phyloP scores from a whole-genome alignment of 2,329 filamentous ascomycete genomes.

The Exophiala aquamarina region DNA sequence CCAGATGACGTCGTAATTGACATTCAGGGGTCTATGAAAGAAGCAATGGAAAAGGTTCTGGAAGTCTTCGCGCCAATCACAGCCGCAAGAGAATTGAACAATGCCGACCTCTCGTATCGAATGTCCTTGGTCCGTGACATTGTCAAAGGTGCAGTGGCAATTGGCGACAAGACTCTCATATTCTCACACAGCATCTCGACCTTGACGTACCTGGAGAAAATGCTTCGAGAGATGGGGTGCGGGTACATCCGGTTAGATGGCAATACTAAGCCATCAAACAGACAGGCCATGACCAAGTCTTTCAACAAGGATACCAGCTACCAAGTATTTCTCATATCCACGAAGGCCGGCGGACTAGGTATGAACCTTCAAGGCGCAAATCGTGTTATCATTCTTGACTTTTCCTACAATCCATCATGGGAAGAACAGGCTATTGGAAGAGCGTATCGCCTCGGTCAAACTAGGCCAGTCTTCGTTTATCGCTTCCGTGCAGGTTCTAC shows the following conservation, averaged over 20 bases:
- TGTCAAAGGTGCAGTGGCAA: slow-evolving; percentile 60
- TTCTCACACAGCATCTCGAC: slow-evolving; percentile 74
- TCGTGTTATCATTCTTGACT: slow-evolving; percentile 83
- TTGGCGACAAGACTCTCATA: slow-evolving; percentile 73
- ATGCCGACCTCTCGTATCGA: slow-evolving; percentile 65
- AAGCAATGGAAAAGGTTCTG: slow-evolving; percentile 13
- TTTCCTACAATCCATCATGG: slow-evolving; percentile 73
- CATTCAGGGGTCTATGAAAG: slow-evolving; percentile 9
- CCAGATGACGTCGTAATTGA: slow-evolving; percentile 14
- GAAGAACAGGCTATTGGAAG: slow-evolving; percentile 87
- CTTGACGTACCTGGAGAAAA: slow-evolving; percentile 65
- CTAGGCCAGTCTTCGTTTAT: slow-evolving; percentile 80
- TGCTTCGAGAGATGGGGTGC: slow-evolving; percentile 53
- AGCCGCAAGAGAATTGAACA: slow-evolving; percentile 36
- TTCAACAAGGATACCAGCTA: slow-evolving; percentile 62
- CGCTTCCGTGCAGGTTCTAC: slow-evolving; percentile 76
- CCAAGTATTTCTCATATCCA: slow-evolving; percentile 76
- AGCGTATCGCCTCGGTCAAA: slow-evolving; percentile 81
- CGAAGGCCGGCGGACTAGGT: slow-evolving; percentile 75
- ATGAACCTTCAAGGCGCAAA: slow-evolving; percentile 83
- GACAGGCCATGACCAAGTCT: slow-evolving; percentile 63
- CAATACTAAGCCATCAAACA: slow-evolving; percentile 51
- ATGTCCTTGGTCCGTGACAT: slow-evolving; percentile 67
- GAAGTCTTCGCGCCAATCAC: slow-evolving; percentile 26
- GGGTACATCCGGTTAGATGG: slow-evolving; percentile 67